A percentile compares a stretch with the other conserved stretches of the same genome.
These are phyloP conservation scores for Scheffersomyces titani DNA, from an alignment of 1,139 yeast genomes.

Conservation along the genomic window DNA sequence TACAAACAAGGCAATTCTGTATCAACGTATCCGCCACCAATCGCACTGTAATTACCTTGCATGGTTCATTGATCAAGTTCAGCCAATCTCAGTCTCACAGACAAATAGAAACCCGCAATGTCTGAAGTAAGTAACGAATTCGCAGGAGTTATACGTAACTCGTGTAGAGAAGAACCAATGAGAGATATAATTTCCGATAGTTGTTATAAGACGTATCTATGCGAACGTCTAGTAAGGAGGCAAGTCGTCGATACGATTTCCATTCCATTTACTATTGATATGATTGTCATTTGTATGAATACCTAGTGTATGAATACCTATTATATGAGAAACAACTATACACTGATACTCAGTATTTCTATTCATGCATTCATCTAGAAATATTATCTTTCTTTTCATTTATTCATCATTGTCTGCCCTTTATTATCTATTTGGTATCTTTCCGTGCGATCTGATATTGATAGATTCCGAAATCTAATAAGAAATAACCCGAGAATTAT, in stretches of 20 bases:
- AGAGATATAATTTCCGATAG: background rate
- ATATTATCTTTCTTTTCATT: background rate
- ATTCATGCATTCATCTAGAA: background rate
- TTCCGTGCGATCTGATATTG: background rate
- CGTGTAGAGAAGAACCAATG: background rate
- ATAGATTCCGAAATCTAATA: too few species aligned
- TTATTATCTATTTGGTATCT: background rate
- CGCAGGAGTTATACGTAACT: background rate
- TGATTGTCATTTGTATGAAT: background rate
- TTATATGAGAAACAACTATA: too few species aligned
- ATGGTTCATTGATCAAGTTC: background rate
- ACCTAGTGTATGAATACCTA: background rate
- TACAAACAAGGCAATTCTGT: background rate
- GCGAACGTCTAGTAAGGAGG: background rate
- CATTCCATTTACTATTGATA: background rate
- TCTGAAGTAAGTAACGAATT: background rate
- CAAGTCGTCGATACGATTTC: background rate
- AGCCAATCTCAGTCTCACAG: background rate
- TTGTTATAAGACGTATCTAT: background rate
- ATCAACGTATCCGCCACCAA: background rate
- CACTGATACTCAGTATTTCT: background rate
- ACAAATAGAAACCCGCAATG: background rate
- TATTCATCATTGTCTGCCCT: background rate
- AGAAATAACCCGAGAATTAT: too few species aligned
- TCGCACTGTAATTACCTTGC: background rate